Evolutionary conservation across 2,329 filamentous ascomycete genomes (phyloP).

Genomic region (Sporothrix mexicana): DNA sequence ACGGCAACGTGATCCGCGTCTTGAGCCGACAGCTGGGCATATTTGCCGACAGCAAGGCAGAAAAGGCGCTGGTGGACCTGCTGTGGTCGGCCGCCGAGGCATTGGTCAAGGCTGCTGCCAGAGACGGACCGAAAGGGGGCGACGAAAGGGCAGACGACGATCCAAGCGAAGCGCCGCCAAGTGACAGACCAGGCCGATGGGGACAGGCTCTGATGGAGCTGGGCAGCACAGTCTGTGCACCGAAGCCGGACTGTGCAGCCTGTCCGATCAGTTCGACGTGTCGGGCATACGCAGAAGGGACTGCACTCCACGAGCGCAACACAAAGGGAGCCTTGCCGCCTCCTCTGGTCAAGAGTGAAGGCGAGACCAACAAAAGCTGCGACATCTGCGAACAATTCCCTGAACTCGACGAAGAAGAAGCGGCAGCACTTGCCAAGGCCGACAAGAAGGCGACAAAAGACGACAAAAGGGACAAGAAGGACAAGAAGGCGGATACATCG

Average conservation of each 20-base stretch:
- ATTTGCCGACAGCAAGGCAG: conserved; percentile 61
- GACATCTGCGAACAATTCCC: conserved; percentile 56
- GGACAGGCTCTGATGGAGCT: conserved; percentile 71
- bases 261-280: conserved; percentile 61
- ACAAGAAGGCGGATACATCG: conserved; percentile 38
- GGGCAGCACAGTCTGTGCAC: conserved; percentile 66
- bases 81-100: conserved; percentile 65
- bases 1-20: conserved; percentile 67
- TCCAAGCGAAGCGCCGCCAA: conserved; percentile 41
- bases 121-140: conserved; percentile 43
- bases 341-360: not conserved
- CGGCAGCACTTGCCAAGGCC: conserved; percentile 7
- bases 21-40: conserved; percentile 65
- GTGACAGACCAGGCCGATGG: conserved; percentile 63
- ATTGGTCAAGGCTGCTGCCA: conserved; percentile 59
- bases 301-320: conserved; percentile 39
- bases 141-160: conserved; percentile 37
- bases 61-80: conserved; percentile 58
- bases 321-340: not conserved
- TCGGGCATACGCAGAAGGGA: conserved; percentile 57
- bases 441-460: conserved; percentile 8
- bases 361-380: conserved; percentile 53
- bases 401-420: conserved; percentile 43
- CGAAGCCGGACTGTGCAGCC: conserved; percentile 60
- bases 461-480: not conserved